phyloP scores from a whole-genome alignment of 176 grass and related monocot species.

The Musa acuminata region DNA sequence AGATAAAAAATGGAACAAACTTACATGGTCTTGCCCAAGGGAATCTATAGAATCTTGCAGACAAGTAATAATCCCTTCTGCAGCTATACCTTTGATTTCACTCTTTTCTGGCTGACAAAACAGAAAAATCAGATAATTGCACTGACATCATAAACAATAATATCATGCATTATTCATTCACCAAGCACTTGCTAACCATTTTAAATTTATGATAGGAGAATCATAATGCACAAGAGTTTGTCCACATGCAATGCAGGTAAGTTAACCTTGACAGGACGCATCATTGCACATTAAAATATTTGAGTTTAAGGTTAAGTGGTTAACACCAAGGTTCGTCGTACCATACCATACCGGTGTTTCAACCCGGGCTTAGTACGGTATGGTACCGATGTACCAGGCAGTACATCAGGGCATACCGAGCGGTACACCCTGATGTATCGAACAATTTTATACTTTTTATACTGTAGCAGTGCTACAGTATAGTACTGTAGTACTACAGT shows the following conservation, averaged over 20 bases:
- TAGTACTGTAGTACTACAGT: too few relatives aligned
- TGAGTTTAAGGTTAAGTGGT: too few relatives aligned
- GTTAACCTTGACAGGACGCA: background rate
- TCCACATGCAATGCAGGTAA: background rate
- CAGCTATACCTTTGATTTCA: conserved; percentile 66
- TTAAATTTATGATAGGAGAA: too few relatives aligned
- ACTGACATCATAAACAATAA: background rate
- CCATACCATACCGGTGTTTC: too few relatives aligned
- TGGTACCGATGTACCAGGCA: too few relatives aligned
- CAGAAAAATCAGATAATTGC: conserved; percentile 1
- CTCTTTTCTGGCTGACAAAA: conserved; percentile 60
- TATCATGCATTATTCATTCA: background rate
- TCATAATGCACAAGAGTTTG: background rate
- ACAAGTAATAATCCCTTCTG: conserved; percentile 85
- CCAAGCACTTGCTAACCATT: background rate
- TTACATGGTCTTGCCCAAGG: conserved; percentile 66
- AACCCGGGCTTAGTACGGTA: too few relatives aligned
- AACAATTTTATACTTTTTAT: too few relatives aligned
- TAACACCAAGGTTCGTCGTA: too few relatives aligned
- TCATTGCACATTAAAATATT: too few relatives aligned
- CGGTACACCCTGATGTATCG: too few relatives aligned
- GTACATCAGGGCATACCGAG: too few relatives aligned
- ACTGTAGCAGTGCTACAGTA: too few relatives aligned
- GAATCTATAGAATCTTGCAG: conserved; percentile 85
- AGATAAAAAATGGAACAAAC: conserved; percentile 11